Evolutionary conservation across 129 eudicot genomes (phyloP).

Genomic region (Helianthus tuberosus): DNA sequence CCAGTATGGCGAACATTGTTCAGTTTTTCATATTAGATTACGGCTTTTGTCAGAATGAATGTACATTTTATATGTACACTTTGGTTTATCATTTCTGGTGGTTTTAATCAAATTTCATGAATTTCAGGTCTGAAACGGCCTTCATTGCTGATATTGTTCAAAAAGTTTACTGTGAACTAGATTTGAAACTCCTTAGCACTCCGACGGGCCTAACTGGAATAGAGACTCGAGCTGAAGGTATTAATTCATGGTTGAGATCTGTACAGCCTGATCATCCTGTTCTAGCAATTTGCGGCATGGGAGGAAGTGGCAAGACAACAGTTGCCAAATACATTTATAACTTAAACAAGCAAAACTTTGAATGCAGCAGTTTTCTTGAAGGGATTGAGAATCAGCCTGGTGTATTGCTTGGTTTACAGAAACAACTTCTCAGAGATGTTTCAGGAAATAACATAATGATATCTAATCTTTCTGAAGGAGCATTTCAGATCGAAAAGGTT

Average conservation of each 20-base stretch:
- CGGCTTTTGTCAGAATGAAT: no score
- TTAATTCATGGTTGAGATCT: slow-evolving; percentile 17
- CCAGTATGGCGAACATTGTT: no score
- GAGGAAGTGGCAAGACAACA: slow-evolving; percentile 37
- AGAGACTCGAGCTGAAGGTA: not conserved
- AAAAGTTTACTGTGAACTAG: no score
- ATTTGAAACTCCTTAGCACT: no score
- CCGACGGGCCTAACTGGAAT: slow-evolving; percentile 8
- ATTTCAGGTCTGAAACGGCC: no score
- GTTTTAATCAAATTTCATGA: no score
- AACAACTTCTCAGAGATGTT: not conserved
- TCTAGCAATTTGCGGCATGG: slow-evolving; percentile 26
- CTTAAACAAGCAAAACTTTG: not conserved
- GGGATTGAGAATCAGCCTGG: not conserved
- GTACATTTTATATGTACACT: no score
- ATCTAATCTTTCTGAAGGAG: not conserved
- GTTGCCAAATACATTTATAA: not conserved
- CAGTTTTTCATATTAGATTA: no score
- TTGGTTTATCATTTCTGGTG: no score
- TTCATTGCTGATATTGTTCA: no score
- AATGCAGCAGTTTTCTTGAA: not conserved
- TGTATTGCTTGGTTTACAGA: not conserved
- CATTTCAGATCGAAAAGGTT: not conserved
- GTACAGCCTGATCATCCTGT: not conserved
- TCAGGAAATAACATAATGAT: not conserved